phyloP scores from a whole-genome alignment of 2,329 filamentous ascomycete species.

The Beauveria brongniartii region DNA sequence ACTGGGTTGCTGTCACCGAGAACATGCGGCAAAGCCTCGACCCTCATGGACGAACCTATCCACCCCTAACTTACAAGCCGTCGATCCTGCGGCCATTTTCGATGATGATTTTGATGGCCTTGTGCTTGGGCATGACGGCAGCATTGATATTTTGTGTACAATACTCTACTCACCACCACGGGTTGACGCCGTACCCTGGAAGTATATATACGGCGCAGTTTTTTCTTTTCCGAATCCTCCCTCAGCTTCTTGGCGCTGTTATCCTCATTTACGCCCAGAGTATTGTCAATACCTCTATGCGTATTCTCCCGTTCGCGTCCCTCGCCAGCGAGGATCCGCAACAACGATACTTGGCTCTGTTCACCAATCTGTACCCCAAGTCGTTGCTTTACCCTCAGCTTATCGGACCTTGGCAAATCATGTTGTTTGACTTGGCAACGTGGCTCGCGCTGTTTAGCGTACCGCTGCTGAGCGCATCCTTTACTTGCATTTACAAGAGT shows the following conservation, averaged over 20 bases:
- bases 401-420: constrained; percentile 58
- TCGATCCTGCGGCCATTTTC: constrained; percentile 59
- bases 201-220: constrained; percentile 65
- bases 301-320: constrained; percentile 69
- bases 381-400: constrained; percentile 56
- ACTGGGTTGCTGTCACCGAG: constrained; percentile 28
- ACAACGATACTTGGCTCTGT: constrained; percentile 56
- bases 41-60: constrained; percentile 30
- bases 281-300: constrained; percentile 64
- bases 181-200: constrained; percentile 59
- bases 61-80: constrained; percentile 61
- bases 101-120: constrained; percentile 49
- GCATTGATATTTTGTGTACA: constrained; percentile 66
- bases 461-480: constrained; percentile 71
- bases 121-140: constrained; percentile 62
- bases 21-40: constrained; percentile 28
- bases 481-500: constrained; percentile 52
- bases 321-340: constrained; percentile 58
- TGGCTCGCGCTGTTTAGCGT: constrained; percentile 77
- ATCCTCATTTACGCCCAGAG: constrained; percentile 72
- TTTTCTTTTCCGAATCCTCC: constrained; percentile 80
- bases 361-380: constrained; percentile 59
- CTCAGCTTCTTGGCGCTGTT: constrained; percentile 64
- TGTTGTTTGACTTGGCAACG: constrained; percentile 56
- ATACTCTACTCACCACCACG: constrained; percentile 54